Conservation (phyloP, 176 grass and related monocot genomes). For the Poa pratensis region DNA sequence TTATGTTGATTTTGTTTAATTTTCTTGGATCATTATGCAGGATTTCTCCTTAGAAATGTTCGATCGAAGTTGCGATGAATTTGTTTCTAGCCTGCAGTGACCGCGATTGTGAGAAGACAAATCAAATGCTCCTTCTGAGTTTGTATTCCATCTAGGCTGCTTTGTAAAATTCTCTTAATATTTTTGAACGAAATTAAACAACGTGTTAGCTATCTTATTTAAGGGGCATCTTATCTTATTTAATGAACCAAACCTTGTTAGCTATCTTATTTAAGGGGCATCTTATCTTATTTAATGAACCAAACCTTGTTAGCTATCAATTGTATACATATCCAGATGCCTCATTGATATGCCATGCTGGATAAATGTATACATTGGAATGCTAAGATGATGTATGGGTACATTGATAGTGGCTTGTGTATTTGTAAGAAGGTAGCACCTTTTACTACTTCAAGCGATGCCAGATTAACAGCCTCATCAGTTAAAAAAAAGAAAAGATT, state of each 20-base stretch:
- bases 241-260: not conserved
- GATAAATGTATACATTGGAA: not conserved
- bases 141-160: not conserved
- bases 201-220: not conserved
- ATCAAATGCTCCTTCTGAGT: not conserved
- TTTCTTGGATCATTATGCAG: slow-evolving; percentile 54
- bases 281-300: not conserved
- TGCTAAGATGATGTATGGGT: not conserved
- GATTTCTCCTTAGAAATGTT: slow-evolving; percentile 67
- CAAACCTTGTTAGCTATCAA: not conserved
- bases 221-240: not conserved
- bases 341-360: not conserved
- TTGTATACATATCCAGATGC: not conserved
- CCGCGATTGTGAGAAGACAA: not conserved
- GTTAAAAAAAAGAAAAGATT: too few relatives aligned
- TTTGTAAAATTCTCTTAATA: not conserved
- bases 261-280: not conserved
- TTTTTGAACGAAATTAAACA: not conserved
- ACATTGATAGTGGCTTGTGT: not conserved
- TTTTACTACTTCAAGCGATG: not conserved
- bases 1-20: slow-evolving; percentile 47
- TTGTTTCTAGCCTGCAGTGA: slow-evolving; percentile 39
- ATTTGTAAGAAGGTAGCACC: not conserved
- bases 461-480: too few relatives aligned
- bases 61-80: slow-evolving; percentile 55